phyloP scores from a whole-genome alignment of 176 grass and related monocot species.

The Bromus sterilis region DNA sequence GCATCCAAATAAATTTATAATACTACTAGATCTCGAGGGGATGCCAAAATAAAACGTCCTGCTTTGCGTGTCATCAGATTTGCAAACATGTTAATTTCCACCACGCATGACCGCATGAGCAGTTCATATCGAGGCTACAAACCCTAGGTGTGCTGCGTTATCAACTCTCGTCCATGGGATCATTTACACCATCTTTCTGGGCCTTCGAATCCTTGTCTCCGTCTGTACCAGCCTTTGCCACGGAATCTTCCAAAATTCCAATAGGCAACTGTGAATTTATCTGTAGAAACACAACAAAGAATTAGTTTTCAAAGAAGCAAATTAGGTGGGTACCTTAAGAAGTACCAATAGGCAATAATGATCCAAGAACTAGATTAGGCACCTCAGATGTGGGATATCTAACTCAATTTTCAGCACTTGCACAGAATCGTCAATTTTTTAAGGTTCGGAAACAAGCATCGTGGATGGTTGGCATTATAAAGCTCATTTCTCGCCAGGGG shows the following conservation, averaged over 20 bases:
- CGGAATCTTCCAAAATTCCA: conserved; percentile 85
- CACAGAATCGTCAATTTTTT: neutral
- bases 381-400: neutral
- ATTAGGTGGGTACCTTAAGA: neutral
- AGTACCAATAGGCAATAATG: too few species aligned
- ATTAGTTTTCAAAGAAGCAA: conserved; percentile 1
- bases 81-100: neutral
- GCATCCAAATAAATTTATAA: too few species aligned
- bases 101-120: neutral
- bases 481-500: neutral
- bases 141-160: neutral
- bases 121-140: neutral
- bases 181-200: conserved; percentile 29
- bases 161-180: conserved; percentile 87
- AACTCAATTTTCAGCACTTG: neutral
- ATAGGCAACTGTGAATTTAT: conserved; percentile 78
- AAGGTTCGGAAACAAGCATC: neutral
- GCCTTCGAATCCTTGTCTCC: conserved; percentile 21
- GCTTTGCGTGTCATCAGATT: neutral
- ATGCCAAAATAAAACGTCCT: neutral
- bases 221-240: conserved; percentile 30
- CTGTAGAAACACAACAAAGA: conserved; percentile 40
- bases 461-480: neutral
- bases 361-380: neutral
- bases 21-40: neutral